Conservation (phyloP, 768 basidiomycete species). For the Brasilioporus rufonigricans region DNA sequence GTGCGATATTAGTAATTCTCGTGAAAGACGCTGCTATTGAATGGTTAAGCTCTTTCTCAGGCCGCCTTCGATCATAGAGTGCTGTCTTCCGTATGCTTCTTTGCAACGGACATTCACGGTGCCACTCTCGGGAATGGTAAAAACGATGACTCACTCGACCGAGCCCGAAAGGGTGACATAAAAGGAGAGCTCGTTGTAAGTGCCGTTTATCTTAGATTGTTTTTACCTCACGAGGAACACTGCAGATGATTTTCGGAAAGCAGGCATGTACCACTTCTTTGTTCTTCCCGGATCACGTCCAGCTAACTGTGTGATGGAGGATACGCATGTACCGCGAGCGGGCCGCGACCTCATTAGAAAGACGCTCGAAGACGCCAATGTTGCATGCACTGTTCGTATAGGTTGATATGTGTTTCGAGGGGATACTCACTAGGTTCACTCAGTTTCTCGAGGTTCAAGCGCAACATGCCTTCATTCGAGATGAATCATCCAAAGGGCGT, state of each 20-base stretch:
- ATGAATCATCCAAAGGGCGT: constrained; percentile 87
- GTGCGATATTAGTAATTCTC: constrained; percentile 28
- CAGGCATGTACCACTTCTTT: constrained; percentile 47
- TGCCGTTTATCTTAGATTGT: background rate
- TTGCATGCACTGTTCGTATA: constrained; percentile 63
- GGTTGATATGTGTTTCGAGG: background rate
- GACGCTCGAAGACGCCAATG: constrained; percentile 76
- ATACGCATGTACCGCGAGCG: constrained; percentile 88
- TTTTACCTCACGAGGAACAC: background rate
- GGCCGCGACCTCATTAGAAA: constrained; percentile 85
- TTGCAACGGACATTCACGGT: constrained; percentile 90
- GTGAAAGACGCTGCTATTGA: constrained; percentile 1
- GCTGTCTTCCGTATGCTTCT: constrained; percentile 86
- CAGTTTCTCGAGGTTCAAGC: constrained; percentile 96
- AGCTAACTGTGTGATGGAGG: constrained; percentile 41
- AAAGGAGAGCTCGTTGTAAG: constrained; percentile 85
- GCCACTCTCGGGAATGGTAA: constrained; percentile 85
- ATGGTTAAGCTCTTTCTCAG: constrained; percentile 35
- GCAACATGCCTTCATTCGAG: constrained; percentile 94
- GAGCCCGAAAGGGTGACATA: constrained; percentile 73
- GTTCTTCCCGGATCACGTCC: background rate
- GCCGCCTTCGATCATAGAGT: constrained; percentile 87
- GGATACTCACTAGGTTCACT: constrained; percentile 4
- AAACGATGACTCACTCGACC: constrained; percentile 76
- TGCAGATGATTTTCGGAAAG: constrained; percentile 92